phyloP scores from a whole-genome alignment of 106 monocot genomes.

The Allium fistulosum region DNA sequence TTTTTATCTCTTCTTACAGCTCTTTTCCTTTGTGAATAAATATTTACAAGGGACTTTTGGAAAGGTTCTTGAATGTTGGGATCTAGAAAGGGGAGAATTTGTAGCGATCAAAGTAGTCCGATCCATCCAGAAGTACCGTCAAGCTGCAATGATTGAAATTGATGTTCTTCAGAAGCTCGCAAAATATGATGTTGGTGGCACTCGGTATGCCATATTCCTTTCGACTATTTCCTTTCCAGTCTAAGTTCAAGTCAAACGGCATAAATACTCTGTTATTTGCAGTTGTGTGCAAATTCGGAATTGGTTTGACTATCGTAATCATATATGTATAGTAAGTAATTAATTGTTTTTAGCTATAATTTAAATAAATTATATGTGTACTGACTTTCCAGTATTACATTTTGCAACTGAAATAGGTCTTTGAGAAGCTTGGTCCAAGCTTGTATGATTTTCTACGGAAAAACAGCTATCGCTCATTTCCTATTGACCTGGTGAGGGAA shows the following conservation, averaged over 20 bases:
- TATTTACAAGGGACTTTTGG: conserved; percentile 81
- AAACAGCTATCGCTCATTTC: conserved; percentile 89
- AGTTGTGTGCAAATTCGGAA: conserved; percentile 99
- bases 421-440: conserved; percentile 99
- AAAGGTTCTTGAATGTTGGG: conserved; percentile 95
- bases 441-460: conserved; percentile 94
- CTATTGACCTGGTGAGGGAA: conserved; percentile 92
- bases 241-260: conserved; percentile 25
- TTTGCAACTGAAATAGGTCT: conserved; percentile 55
- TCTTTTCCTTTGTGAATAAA: background rate
- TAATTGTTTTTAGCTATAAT: conserved; percentile 19
- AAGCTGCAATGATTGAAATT: conserved; percentile 96
- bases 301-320: conserved; percentile 99
- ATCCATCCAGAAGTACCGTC: conserved; percentile 81
- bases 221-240: background rate
- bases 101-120: conserved; percentile 96
- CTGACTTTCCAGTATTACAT: background rate
- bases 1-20: background rate
- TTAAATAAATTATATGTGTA: conserved; percentile 21
- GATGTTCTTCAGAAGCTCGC: conserved; percentile 85
- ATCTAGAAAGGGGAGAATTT: conserved; percentile 59
- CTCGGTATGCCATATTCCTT: conserved; percentile 42
- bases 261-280: conserved; percentile 46
- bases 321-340: conserved; percentile 99
- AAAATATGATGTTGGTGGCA: conserved; percentile 59